Evolutionary conservation across 2,329 filamentous ascomycete genomes (phyloP), one percentile per base, ranked within the genome.

Genomic region (Aspergillus nomiae): DNA sequence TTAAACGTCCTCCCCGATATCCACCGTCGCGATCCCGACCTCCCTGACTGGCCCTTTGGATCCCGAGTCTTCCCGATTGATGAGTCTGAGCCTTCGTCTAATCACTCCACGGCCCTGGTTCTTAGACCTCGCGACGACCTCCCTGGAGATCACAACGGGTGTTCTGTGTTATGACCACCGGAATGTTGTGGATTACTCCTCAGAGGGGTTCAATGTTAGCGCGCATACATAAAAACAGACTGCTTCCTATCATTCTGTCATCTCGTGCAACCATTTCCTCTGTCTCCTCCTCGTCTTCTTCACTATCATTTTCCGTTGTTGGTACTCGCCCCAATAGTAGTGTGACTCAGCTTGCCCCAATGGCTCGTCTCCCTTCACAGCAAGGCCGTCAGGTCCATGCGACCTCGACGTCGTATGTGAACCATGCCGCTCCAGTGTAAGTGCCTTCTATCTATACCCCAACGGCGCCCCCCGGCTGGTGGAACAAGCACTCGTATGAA

Each of bases 161-260:
- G 41, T 48, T 59, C 48, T 56, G 43, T 64, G 86, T 87, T 74
- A 92, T 90, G 65, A 84, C 85, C 64, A 82, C 83, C 70, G 82
- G 73, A 67, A 75, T 74, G 72, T 66, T 68, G 65, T 73, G 72
- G 71, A 71, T 68, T 69, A 69, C 64, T 71, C 58, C 69, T 70
- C 73, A 75, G 70, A 70, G 74, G 72, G 66, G 62, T 67, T 65
- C 71, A 73, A 74, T 74, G 67, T 61, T 73, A 70, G 69, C 69
- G 65, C 70, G 67, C 54, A 64, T 63, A 74, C 74, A 73, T 76
- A 76, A 74, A 73, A 75, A 63, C 70, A 70, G 66, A 62, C 68
- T 68, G 48, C 63, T 65, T 59, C 67, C 70, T 66, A 66, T 61
- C 58, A 55, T 57, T 50, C 63, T 54, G 41, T 64, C 65, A 61